phyloP scores from a whole-genome alignment of 1,139 yeast species.

The Sugiyamaella grinbergsii region DNA sequence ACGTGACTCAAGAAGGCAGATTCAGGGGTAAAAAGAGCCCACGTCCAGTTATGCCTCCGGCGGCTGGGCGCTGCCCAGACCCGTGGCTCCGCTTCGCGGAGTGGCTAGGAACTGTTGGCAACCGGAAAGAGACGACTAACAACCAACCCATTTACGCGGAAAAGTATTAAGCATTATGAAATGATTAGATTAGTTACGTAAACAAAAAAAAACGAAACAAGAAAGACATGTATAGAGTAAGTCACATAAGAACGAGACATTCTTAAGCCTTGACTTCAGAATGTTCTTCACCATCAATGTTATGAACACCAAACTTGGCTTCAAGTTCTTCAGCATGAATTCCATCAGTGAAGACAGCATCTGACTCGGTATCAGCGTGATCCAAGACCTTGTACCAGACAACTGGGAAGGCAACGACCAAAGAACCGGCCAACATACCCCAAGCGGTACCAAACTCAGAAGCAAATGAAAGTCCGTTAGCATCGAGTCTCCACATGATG shows the following conservation, averaged over 20 bases:
- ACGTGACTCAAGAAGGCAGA: too few species aligned
- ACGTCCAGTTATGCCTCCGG: not conserved
- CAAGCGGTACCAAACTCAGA: slow-evolving; percentile 55
- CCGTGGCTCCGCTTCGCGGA: not conserved
- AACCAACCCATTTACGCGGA: too few species aligned
- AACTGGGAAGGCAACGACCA: slow-evolving; percentile 48
- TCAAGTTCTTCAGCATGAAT: slow-evolving; percentile 27
- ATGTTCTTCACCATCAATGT: slow-evolving; percentile 3
- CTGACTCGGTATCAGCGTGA: slow-evolving; percentile 49
- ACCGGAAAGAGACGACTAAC: too few species aligned
- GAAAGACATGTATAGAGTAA: too few species aligned
- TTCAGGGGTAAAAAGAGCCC: not conserved
- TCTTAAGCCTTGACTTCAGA: slow-evolving; percentile 7
- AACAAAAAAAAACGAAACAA: slow-evolving; percentile 16
- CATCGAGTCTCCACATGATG: slow-evolving; percentile 60
- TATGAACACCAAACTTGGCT: slow-evolving; percentile 20
- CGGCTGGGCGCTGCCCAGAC: slow-evolving; percentile 3
- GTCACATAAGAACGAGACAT: too few species aligned
- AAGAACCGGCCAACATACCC: slow-evolving; percentile 56
- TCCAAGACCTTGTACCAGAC: slow-evolving; percentile 51
- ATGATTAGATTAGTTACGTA: slow-evolving; percentile 10
- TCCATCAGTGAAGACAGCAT: slow-evolving; percentile 31
- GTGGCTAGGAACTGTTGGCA: not conserved
- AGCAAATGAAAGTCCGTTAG: slow-evolving; percentile 47
- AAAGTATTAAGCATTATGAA: not conserved